Conservation (phyloP, 768 basidiomycete genomes). For the Boletus eberwhitei region DNA sequence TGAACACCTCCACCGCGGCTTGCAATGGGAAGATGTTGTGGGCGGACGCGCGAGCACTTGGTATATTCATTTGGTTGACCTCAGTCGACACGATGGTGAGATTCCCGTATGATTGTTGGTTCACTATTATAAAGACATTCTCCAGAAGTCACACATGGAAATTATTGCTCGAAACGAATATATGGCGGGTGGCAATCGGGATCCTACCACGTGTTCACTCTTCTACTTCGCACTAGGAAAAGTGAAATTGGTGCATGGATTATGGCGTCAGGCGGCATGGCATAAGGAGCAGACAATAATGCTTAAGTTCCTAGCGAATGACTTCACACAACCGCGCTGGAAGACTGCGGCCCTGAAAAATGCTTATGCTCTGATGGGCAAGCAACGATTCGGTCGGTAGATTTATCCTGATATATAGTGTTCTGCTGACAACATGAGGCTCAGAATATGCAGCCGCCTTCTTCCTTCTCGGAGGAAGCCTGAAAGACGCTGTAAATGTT, state of each 20-base stretch:
- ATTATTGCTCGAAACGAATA: constrained; percentile 89
- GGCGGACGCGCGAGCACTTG: constrained; percentile 83
- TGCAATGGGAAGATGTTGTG: constrained; percentile 87
- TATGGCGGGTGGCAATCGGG: constrained; percentile 80
- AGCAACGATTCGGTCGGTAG: constrained; percentile 82
- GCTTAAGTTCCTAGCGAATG: constrained; percentile 90
- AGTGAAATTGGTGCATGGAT: constrained; percentile 84
- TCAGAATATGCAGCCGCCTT: constrained; percentile 98
- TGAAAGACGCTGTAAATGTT: constrained; percentile 90
- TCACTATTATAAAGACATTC: neutral
- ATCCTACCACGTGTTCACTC: constrained; percentile 85
- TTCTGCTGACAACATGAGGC: constrained; percentile 2
- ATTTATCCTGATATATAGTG: neutral
- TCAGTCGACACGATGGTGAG: constrained; percentile 76
- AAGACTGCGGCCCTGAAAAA: constrained; percentile 94
- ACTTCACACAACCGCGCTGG: constrained; percentile 84
- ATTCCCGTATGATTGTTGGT: constrained; percentile 5
- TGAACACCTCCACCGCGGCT: constrained; percentile 64
- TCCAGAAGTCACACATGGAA: constrained; percentile 79
- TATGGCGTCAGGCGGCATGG: constrained; percentile 95
- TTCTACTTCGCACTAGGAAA: constrained; percentile 96
- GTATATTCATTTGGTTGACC: constrained; percentile 84
- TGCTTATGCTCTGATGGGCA: constrained; percentile 87
- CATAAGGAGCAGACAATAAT: constrained; percentile 86
- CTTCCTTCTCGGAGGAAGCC: constrained; percentile 84